Evolutionary conservation across 352 stramenopile genomes (phyloP).

Genomic region (Pythium rishiriense): DNA sequence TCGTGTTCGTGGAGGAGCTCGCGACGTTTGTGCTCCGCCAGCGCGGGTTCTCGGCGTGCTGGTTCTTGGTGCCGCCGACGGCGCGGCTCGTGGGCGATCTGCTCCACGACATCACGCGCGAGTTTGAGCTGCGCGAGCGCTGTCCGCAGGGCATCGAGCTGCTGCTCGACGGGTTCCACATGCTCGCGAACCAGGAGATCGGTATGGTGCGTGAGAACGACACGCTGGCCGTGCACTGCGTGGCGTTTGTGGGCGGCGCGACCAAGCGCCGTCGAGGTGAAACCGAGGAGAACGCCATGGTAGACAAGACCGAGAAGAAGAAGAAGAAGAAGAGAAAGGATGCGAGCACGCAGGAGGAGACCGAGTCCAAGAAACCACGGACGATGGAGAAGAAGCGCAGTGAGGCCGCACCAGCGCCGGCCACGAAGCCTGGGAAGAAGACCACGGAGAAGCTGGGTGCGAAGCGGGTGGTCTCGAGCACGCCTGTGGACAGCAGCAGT

Average conservation of each 20-base stretch:
- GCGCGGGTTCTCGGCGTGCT: conserved; percentile 61
- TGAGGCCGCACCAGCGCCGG: neutral
- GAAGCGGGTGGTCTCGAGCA: neutral
- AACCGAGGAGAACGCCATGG: neutral
- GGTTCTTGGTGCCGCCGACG: conserved; percentile 57
- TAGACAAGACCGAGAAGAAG: neutral
- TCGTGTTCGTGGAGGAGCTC: conserved; percentile 63
- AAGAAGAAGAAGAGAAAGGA: neutral
- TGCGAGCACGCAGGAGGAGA: neutral
- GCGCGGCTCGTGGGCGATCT: conserved; percentile 62
- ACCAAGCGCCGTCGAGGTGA: conserved; percentile 2
- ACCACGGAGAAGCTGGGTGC: neutral
- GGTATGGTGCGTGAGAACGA: conserved; percentile 66
- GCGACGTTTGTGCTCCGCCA: conserved; percentile 41
- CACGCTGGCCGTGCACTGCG: conserved; percentile 52
- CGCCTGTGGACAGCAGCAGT: neutral
- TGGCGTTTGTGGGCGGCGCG: conserved; percentile 8
- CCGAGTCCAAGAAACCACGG: neutral
- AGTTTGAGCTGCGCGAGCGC: conserved; percentile 51
- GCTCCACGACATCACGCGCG: conserved; percentile 45
- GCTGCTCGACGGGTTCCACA: conserved; percentile 53
- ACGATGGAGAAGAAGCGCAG: neutral
- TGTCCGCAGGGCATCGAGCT: conserved; percentile 59
- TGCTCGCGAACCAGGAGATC: conserved; percentile 60
- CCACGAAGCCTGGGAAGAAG: neutral